Conservation (phyloP, 768 basidiomycete species). For the Crassisporium funariophilum region DNA sequence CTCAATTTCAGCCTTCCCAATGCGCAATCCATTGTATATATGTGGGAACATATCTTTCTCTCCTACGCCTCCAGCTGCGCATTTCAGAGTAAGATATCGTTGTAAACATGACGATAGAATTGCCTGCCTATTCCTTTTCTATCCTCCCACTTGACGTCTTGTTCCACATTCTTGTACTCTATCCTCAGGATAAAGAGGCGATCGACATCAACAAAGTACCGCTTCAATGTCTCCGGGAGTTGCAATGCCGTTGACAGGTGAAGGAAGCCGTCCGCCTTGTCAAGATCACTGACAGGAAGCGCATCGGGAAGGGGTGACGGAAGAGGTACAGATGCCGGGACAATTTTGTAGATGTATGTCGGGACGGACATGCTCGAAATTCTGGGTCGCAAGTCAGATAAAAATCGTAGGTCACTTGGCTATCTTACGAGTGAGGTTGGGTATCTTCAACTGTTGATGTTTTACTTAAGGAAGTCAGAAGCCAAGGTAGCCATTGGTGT, state of each 20-base stretch:
- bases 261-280: constrained; percentile 48
- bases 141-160: constrained; percentile 51
- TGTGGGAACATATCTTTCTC: constrained; percentile 56
- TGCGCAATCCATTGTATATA: constrained; percentile 46
- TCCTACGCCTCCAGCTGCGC: constrained; percentile 44
- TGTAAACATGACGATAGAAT: not conserved
- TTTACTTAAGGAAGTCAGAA: too few relatives aligned
- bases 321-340: constrained; percentile 44
- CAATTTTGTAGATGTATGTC: constrained; percentile 64
- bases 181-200: constrained; percentile 47
- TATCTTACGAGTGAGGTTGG: too few relatives aligned
- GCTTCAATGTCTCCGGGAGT: constrained; percentile 45
- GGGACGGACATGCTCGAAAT: constrained; percentile 35
- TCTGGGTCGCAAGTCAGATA: too few relatives aligned
- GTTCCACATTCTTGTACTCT: constrained; percentile 39
- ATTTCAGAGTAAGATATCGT: not conserved
- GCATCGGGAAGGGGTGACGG: constrained; percentile 41
- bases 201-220: constrained; percentile 45
- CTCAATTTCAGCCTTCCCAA: constrained; percentile 50
- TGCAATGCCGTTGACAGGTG: constrained; percentile 59
- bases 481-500: too few relatives aligned
- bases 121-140: constrained; percentile 35
- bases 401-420: too few relatives aligned
- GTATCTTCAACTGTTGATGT: too few relatives aligned
- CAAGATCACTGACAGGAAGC: constrained; percentile 54